Evolutionary conservation across 257 asterid species (phyloP), one percentile per base, ranked within the genome.

Genomic region (Primulina tabacum): DNA sequence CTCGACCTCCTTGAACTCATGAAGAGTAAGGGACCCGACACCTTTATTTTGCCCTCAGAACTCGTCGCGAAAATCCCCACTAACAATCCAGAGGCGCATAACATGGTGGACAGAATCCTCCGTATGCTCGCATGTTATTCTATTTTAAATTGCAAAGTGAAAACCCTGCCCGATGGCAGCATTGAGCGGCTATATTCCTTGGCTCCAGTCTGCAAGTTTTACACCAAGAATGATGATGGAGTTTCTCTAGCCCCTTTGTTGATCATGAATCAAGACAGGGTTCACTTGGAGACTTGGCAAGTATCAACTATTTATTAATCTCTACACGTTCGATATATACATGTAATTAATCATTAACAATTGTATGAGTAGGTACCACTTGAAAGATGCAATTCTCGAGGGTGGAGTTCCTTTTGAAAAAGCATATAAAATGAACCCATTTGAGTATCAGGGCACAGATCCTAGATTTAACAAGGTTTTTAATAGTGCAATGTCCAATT

Each of bases 281-380:
- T 92, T 16, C 91, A 88, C 21, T 86, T 89, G 97, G 95, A 92
- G 81, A 88, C 95, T 87, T 92, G 97, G 98, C 88, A 73, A 74
- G 16, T 40, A 24, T 37, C 30, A 28, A 28, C 4, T 28, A 28
- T 28, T 3, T 2, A 28, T 28, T 28, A 28, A 28, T 3, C 30
- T 28, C 30, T 28, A 28, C 30, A 3, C 30, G 30, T 24, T 24
- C 1, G 26, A 24, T 24, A 24, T 24, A 24, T 24, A 1, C 26
- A 24, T 24, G 26, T 24, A 24, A 24, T 24, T 24, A 24, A 24
- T 1, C 26, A 24, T 24, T 24, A 28, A 28, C 4, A 24, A 5
- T 4, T 4, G 6, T 33, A 33, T 4, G 6, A 1, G 4, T 6
- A 92, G 98, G 98, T 88, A 84, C 75, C 89, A 87, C 71, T 66